These are phyloP conservation scores for Fusarium coicis DNA, from an alignment of 2,329 filamentous ascomycete genomes.

Conservation along the genomic window DNA sequence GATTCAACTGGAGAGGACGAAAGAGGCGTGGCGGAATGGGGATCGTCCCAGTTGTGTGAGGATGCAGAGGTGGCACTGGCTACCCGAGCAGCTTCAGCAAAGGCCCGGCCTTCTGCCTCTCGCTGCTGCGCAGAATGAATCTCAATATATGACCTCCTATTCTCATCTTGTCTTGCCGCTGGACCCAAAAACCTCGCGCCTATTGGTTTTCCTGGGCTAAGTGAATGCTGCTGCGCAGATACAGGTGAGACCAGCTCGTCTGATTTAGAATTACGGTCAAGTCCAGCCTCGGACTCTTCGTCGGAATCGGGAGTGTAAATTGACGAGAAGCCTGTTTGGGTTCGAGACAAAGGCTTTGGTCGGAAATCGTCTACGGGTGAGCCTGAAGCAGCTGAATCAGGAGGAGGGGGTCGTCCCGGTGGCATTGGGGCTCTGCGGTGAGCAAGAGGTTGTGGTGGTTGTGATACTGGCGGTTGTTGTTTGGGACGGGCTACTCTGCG, in stretches of 20 bases:
- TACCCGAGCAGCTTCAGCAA: constrained; percentile 60
- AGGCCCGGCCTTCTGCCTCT: constrained; percentile 67
- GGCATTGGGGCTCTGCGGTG: constrained; percentile 34
- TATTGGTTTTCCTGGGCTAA: constrained; percentile 48
- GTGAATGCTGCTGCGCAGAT: constrained; percentile 34
- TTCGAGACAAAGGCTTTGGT: constrained; percentile 59
- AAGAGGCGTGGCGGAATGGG: constrained; percentile 40
- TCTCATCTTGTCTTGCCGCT: constrained; percentile 59
- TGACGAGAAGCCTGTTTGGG: constrained; percentile 44
- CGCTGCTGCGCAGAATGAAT: constrained; percentile 70
- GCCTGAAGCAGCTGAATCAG: constrained; percentile 5
- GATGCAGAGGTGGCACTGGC: constrained; percentile 50
- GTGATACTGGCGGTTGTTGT: neutral
- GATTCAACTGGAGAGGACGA: constrained; percentile 42
- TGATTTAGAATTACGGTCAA: constrained; percentile 21
- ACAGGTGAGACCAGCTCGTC: constrained; percentile 33
- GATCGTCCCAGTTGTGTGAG: constrained; percentile 49
- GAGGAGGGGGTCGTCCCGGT: constrained; percentile 26
- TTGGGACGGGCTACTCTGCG: constrained; percentile 57
- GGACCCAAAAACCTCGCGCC: constrained; percentile 56
- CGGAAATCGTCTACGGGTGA: constrained; percentile 57
- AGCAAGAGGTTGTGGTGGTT: constrained; percentile 43
- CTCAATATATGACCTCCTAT: constrained; percentile 68
- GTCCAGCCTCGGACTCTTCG: constrained; percentile 27
- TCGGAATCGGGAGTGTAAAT: constrained; percentile 39